Percentiles rank a stretch among this genome's conserved stretches.
Evolutionary conservation across 306 rosid genomes (phyloP).

Genomic region (Cucumis cinereus): DNA sequence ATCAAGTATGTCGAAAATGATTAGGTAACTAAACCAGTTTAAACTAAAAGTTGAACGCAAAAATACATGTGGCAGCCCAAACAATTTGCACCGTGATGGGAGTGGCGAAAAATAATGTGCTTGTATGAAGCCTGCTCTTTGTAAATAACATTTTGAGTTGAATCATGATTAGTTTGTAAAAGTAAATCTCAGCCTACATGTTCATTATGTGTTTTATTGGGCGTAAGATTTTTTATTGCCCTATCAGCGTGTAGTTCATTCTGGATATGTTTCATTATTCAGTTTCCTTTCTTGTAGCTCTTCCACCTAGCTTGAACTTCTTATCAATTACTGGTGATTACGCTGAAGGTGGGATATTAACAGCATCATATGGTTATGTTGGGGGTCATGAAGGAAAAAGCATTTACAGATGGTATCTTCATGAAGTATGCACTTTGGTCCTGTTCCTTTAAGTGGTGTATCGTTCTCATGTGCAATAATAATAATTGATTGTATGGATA

Average conservation of each 20-base stretch:
- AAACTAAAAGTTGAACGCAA: not conserved
- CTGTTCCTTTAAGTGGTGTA: not conserved
- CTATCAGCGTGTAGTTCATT: not conserved
- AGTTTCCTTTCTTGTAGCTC: slow-evolving; percentile 46
- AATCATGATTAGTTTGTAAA: not conserved
- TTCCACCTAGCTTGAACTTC: slow-evolving; percentile 98
- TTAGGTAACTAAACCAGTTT: not conserved
- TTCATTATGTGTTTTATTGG: not conserved
- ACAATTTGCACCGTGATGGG: not conserved
- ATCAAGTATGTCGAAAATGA: not conserved
- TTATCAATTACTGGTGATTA: slow-evolving; percentile 88
- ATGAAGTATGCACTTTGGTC: slow-evolving; percentile 45
- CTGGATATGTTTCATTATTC: not conserved
- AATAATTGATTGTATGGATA: not conserved
- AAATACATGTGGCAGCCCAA: not conserved
- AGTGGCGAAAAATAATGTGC: not conserved
- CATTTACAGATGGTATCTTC: slow-evolving; percentile 78
- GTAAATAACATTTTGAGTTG: not conserved
- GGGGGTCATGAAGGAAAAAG: slow-evolving; percentile 99
- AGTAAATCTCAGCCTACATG: not conserved
- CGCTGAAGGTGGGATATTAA: slow-evolving; percentile 72
- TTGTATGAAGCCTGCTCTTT: not conserved
- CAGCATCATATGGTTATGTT: slow-evolving; percentile 94
- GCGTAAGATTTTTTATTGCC: not conserved
- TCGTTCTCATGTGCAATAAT: not conserved